Percentiles rank a stretch among this genome's conserved stretches.
Evolutionary conservation across 2,329 filamentous ascomycete species (phyloP).

Genomic region (Paraphaeosphaeria minitans): DNA sequence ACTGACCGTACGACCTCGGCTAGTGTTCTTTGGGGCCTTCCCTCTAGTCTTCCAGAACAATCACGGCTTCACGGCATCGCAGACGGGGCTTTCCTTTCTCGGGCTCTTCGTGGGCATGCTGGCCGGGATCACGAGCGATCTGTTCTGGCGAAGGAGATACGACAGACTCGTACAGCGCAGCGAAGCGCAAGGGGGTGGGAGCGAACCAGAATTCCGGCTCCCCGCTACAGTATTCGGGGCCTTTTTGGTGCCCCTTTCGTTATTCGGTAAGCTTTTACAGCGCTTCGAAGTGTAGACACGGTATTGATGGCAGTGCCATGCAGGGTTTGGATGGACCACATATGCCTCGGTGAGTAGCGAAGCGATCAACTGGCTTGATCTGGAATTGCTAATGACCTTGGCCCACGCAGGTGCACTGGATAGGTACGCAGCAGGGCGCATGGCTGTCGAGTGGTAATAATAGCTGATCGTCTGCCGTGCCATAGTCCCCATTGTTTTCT

Average conservation of each 20-base stretch:
- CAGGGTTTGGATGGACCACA: constrained; percentile 81
- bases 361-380: constrained; percentile 57
- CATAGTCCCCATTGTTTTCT: constrained; percentile 57
- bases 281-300: constrained; percentile 25
- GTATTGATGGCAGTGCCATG: constrained; percentile 34
- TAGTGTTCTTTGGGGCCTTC: constrained; percentile 74
- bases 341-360: constrained; percentile 73
- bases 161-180: constrained; percentile 61
- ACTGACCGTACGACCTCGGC: constrained; percentile 13
- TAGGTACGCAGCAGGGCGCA: constrained; percentile 47
- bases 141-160: constrained; percentile 69
- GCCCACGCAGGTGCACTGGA: constrained; percentile 55
- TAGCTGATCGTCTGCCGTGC: constrained; percentile 37
- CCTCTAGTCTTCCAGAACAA: constrained; percentile 75
- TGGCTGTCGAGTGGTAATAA: constrained; percentile 30
- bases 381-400: constrained; percentile 39
- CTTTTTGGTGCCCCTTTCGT: constrained; percentile 74
- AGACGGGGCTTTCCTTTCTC: constrained; percentile 79
- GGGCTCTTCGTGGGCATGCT: constrained; percentile 69
- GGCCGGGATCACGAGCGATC: constrained; percentile 64
- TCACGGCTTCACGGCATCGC: constrained; percentile 78
- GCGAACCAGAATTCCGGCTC: constrained; percentile 86
- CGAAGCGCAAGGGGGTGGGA: constrained; percentile 60
- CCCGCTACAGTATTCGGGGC: constrained; percentile 71
- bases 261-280: constrained; percentile 68